A percentile compares a stretch with the other conserved stretches of the same genome.
Evolutionary conservation across 306 rosid species (phyloP).

Genomic region (Acacia melanoxylon): DNA sequence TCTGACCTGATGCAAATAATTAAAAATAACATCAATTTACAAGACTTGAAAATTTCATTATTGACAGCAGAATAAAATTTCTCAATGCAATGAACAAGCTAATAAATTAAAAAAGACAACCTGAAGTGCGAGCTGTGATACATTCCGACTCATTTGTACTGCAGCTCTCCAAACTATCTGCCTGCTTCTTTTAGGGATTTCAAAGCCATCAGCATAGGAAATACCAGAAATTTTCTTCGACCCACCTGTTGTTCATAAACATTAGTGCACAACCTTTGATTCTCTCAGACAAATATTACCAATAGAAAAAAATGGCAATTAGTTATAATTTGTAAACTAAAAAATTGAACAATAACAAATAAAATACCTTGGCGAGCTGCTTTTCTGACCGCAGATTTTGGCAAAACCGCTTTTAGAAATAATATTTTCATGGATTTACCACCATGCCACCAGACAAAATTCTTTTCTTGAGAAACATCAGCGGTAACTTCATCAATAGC

Average conservation of each 20-base stretch:
- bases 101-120: conserved; percentile 34
- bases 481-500: conserved; percentile 54
- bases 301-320: conserved; percentile 1
- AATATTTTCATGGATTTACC: conserved; percentile 64
- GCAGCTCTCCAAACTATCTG: conserved; percentile 90
- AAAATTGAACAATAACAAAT: conserved; percentile 1
- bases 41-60: conserved; percentile 30
- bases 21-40: conserved; percentile 19
- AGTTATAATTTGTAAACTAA: conserved; percentile 1
- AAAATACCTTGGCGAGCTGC: conserved; percentile 87
- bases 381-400: conserved; percentile 56
- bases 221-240: conserved; percentile 64
- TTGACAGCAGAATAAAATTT: conserved; percentile 21
- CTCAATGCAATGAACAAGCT: conserved; percentile 18
- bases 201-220: conserved; percentile 73
- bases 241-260: conserved; percentile 66
- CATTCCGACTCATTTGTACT: conserved; percentile 83
- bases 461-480: conserved; percentile 47
- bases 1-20: conserved; percentile 77
- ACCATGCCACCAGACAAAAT: conserved; percentile 81
- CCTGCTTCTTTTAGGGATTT: conserved; percentile 83
- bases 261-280: conserved; percentile 19
- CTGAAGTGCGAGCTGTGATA: conserved; percentile 93
- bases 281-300: background rate
- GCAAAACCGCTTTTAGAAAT: conserved; percentile 79